These are phyloP conservation scores for Tuber magnatum DNA, from an alignment of 495 filamentous ascomycete species.

Conservation along the genomic window DNA sequence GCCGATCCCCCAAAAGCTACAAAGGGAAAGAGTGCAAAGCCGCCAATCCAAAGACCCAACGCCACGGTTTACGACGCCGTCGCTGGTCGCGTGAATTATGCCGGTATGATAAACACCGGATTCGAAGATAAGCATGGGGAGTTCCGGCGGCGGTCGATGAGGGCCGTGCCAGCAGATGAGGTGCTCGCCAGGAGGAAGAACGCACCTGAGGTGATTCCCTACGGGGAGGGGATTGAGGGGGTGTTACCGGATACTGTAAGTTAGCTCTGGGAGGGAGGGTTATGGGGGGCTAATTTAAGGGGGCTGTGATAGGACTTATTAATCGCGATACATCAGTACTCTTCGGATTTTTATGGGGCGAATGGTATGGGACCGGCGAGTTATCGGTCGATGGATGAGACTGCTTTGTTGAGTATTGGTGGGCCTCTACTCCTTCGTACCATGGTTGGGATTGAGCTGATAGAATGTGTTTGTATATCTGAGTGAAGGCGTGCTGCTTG, in stretches of 20 bases:
- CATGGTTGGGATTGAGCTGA: not conserved
- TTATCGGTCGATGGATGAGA: conserved; percentile 33
- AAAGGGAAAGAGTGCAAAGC: not conserved
- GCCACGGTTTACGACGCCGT: conserved; percentile 36
- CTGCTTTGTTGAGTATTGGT: conserved; percentile 34
- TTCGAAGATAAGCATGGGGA: conserved; percentile 18
- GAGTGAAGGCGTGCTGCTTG: conserved; percentile 28
- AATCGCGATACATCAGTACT: conserved; percentile 37
- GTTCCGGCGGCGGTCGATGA: conserved; percentile 13
- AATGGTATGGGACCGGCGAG: conserved; percentile 36
- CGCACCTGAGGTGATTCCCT: conserved; percentile 29
- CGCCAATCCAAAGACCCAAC: conserved; percentile 1
- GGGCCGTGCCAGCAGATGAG: conserved; percentile 31
- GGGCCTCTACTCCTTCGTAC: not conserved
- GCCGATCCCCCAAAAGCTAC: not conserved
- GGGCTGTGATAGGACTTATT: conserved; percentile 27
- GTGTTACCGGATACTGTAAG: conserved; percentile 29
- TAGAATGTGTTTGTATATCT: not conserved
- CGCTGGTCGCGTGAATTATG: conserved; percentile 32
- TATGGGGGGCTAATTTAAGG: not conserved
- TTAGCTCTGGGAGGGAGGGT: not conserved
- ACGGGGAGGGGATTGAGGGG: conserved; percentile 3
- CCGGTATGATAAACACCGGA: conserved; percentile 25
- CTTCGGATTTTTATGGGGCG: conserved; percentile 34
- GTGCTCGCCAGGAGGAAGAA: conserved; percentile 28